Conservation (phyloP, 2,329 filamentous ascomycete species). For the Sphaerulina musiva region DNA sequence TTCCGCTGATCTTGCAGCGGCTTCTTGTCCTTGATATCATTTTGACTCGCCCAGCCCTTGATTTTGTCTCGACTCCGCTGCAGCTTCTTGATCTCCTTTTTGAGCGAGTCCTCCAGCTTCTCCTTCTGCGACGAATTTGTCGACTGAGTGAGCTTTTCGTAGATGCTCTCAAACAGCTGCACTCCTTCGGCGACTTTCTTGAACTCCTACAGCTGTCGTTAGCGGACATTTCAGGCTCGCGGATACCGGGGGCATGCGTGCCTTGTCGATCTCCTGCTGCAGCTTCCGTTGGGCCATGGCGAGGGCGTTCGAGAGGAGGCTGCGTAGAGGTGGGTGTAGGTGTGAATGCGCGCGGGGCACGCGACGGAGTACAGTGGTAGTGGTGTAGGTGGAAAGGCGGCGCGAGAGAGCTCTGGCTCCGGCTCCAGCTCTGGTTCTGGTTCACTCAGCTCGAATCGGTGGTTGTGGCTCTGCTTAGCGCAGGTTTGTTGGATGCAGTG, state of each 20-base stretch:
- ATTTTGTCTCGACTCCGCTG: slow-evolving; percentile 96
- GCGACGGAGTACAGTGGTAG: neutral
- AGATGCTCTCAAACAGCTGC: slow-evolving; percentile 83
- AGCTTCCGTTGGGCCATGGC: slow-evolving; percentile 93
- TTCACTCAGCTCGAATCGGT: neutral
- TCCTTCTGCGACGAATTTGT: slow-evolving; percentile 93
- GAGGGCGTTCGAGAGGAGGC: slow-evolving; percentile 23
- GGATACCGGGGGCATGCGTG: slow-evolving; percentile 32
- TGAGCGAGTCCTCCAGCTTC: slow-evolving; percentile 95
- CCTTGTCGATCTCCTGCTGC: slow-evolving; percentile 97
- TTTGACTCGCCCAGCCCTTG: slow-evolving; percentile 97
- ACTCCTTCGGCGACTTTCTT: slow-evolving; percentile 96
- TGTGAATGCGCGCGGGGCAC: slow-evolving; percentile 14
- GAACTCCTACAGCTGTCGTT: slow-evolving; percentile 50
- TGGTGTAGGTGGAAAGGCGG: neutral
- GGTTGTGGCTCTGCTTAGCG: neutral
- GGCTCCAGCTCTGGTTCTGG: too few relatives aligned
- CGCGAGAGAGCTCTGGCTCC: too few relatives aligned
- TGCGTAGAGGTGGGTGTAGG: neutral
- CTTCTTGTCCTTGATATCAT: slow-evolving; percentile 99
- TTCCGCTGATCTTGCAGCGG: slow-evolving; percentile 89
- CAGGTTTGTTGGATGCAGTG: neutral
- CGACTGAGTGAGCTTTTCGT: slow-evolving; percentile 94
- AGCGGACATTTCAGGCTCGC: slow-evolving; percentile 10
- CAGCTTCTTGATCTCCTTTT: slow-evolving; percentile 99